Evolutionary conservation across 2,329 filamentous ascomycete genomes (phyloP).

Genomic region (Orbilia quercus): DNA sequence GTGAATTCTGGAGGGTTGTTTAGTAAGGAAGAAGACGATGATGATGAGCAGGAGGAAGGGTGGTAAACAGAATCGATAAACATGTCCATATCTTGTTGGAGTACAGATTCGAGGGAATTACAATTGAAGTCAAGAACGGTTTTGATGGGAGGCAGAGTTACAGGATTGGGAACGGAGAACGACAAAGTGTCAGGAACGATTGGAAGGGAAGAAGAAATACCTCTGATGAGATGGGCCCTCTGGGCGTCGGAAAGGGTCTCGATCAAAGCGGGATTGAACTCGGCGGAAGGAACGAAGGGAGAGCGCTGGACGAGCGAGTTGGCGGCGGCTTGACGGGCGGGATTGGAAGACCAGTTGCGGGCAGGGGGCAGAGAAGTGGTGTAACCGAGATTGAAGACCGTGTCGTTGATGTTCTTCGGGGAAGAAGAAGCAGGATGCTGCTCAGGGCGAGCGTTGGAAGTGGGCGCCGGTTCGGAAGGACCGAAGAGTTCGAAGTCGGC

Average conservation of each 20-base stretch:
- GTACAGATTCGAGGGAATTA: constrained; percentile 35
- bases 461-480: constrained; percentile 23
- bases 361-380: constrained; percentile 44
- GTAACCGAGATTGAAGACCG: constrained; percentile 56
- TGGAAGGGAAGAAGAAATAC: constrained; percentile 35
- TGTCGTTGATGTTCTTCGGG: constrained; percentile 24
- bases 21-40: constrained; percentile 27
- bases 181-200: not conserved
- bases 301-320: constrained; percentile 44
- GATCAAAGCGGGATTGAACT: constrained; percentile 52
- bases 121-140: constrained; percentile 1
- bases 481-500: constrained; percentile 56
- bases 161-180: not conserved
- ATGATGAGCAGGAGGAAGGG: not conserved
- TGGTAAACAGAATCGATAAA: constrained; percentile 18
- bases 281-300: constrained; percentile 39
- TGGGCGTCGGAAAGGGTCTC: constrained; percentile 51
- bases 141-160: constrained; percentile 25
- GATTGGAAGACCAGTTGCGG: constrained; percentile 35
- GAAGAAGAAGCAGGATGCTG: constrained; percentile 21
- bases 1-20: constrained; percentile 44
- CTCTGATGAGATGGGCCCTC: constrained; percentile 39
- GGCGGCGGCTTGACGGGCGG: constrained; percentile 11
- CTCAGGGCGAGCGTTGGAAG: constrained; percentile 31
- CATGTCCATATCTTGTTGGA: constrained; percentile 53